Conservation (phyloP, 2,329 filamentous ascomycete species). For the Eutypa lata region DNA sequence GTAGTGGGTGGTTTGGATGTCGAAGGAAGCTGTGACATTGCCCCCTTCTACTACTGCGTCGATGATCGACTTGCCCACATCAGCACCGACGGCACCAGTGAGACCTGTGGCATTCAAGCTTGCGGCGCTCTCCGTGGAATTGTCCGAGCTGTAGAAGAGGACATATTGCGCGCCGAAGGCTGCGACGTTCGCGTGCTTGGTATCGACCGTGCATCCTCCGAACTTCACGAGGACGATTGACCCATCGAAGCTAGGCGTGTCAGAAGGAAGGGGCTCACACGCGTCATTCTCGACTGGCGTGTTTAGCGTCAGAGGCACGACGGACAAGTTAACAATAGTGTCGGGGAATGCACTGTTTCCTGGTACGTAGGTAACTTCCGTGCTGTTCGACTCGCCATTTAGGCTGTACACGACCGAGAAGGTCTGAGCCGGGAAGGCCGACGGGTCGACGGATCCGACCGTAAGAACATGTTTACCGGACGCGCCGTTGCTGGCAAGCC, state of each 20-base stretch:
- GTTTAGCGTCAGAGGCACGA: slow-evolving; percentile 22
- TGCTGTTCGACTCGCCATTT: slow-evolving; percentile 17
- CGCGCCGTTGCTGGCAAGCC: slow-evolving; percentile 21
- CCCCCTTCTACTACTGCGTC: slow-evolving; percentile 25
- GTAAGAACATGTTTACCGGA: slow-evolving; percentile 23
- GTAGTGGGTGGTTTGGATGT: slow-evolving; percentile 15
- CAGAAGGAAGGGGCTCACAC: slow-evolving; percentile 16
- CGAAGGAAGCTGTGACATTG: slow-evolving; percentile 26
- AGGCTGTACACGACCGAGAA: slow-evolving; percentile 18
- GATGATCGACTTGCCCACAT: slow-evolving; percentile 29
- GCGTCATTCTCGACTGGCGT: slow-evolving; percentile 21
- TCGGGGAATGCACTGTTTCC: slow-evolving; percentile 17
- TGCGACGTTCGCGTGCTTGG: slow-evolving; percentile 28
- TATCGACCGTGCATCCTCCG: slow-evolving; percentile 12
- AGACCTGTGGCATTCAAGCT: slow-evolving; percentile 9
- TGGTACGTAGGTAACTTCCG: slow-evolving; percentile 21
- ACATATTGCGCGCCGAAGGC: slow-evolving; percentile 26
- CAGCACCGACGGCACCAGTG: slow-evolving; percentile 20
- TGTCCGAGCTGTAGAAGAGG: slow-evolving; percentile 31
- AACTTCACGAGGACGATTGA: slow-evolving; percentile 13
- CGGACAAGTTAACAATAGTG: slow-evolving; percentile 21
- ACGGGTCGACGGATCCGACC: slow-evolving; percentile 20
- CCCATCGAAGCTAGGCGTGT: slow-evolving; percentile 13
- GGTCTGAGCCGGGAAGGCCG: slow-evolving; percentile 13
- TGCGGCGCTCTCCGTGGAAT: slow-evolving; percentile 12